Evolutionary conservation across 176 grass and related monocot genomes (phyloP).

Genomic region (Secale cereale): DNA sequence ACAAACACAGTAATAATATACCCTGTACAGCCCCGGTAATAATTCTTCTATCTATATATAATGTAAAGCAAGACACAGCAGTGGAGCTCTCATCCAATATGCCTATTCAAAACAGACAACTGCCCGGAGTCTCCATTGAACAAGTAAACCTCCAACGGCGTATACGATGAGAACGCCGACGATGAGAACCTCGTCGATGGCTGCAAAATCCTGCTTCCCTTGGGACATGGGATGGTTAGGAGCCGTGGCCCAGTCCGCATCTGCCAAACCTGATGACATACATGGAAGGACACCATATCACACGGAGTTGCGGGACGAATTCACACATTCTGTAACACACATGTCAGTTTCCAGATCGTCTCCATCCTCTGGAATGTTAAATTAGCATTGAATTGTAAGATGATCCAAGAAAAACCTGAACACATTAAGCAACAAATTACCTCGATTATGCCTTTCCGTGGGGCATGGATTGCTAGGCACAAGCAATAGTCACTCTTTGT

Average conservation of each 20-base stretch:
- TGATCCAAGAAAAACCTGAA: not conserved
- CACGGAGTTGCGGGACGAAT: not conserved
- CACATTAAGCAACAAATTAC: slow-evolving; percentile 26
- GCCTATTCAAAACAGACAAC: slow-evolving; percentile 79
- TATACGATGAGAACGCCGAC: slow-evolving; percentile 27
- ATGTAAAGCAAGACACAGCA: not conserved
- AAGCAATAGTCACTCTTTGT: slow-evolving; percentile 89
- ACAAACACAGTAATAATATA: not conserved
- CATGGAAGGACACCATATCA: not conserved
- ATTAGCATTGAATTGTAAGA: not conserved
- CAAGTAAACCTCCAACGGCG: slow-evolving; percentile 80
- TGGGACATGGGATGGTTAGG: slow-evolving; percentile 76
- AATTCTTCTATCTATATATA: not conserved
- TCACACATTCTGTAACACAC: not conserved
- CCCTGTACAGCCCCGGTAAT: slow-evolving; percentile 19
- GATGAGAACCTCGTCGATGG: slow-evolving; percentile 57
- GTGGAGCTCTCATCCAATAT: slow-evolving; percentile 40
- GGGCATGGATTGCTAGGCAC: slow-evolving; percentile 95
- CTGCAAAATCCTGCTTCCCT: slow-evolving; percentile 86
- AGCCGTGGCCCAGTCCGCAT: slow-evolving; percentile 87
- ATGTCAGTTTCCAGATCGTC: not conserved
- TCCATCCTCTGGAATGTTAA: not conserved
- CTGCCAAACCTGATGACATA: slow-evolving; percentile 73
- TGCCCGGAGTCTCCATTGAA: slow-evolving; percentile 92
- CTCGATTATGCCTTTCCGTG: slow-evolving; percentile 95